Evolutionary conservation across 495 filamentous ascomycete genomes (phyloP), one percentile per base, ranked within the genome.

Genomic region (Hapsidospora chrysogenum): DNA sequence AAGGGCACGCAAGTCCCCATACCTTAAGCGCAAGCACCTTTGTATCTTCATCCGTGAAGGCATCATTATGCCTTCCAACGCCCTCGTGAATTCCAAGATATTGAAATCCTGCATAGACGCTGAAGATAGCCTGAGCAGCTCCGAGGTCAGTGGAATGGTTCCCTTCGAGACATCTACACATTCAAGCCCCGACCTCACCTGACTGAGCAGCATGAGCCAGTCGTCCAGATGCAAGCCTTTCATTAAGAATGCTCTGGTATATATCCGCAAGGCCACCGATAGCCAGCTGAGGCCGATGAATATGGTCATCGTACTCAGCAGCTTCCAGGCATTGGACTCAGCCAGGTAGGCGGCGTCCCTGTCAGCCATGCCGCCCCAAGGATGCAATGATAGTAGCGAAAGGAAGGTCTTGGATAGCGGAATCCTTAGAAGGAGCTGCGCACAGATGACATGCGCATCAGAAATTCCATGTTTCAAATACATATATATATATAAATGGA

Each of bases 201-300:
- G 57, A 35, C 53, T 42, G 17, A 47, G 33, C n/a, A 59, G 36
- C 52, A 61, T 58, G 31, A 59, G 39, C 54, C 56, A 58, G 40
- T 61, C 58, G 37, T 61, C 58, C 26, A 39, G 45, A 31, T 53
- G 52, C 36, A 61, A 56, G 14, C 43, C 46, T 36, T 53, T 58
- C 8, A 53, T 61, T 13, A 61, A 35, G 19, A 27, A 44, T 14
- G 48, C 47, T 17, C 58, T 41, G 11, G 53, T 54, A 27, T 52
- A 61, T 2, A 46, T 53, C 38, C 58, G 42, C 25, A 61, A 33
- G 36, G 38, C 39, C 8, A 58, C 43, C 13, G 58, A 52, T 14
- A 59, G 25, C 40, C 44, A 56, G 3, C 51, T 49, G 10, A 61
- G 30, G 6, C 26, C 15, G 14, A 61, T 41, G 36, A 56, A 55